Evolutionary conservation across 1,284 basidiomycete species (phyloP), one percentile per base, ranked within the genome.

Genomic region (Heterobasidion occidentale): DNA sequence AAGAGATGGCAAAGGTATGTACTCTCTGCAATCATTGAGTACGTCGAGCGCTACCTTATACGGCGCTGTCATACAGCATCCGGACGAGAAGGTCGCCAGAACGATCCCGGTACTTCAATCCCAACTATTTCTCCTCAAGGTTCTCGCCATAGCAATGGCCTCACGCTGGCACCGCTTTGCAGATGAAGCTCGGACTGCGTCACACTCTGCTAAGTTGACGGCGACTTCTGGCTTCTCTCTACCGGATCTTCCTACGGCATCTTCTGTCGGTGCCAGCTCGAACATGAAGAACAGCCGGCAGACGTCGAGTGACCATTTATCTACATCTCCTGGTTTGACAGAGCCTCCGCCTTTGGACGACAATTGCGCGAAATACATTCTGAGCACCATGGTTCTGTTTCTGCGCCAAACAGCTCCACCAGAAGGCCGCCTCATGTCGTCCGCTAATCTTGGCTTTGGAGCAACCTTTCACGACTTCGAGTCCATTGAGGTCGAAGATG

Each of bases 91-190:
- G 45, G 77, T 78, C 51, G 75, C 79, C 58, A 75, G 80, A 58
- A 77, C 84, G 0, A 75, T 90, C 27, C 87, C 92, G 60, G 80
- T 88, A 53, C 79, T 96, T 8, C 92, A 96, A 65, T 96, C 94
- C 0, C 92, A 96, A 68, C 77, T 97, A 1, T 93, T 93, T 64
- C 72, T 97, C 35, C 78, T 97, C 62, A 93, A 96, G 71, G 84
- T 96, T 46, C 73, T 98, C 17, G 81, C 88, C 38, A 79, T 80
- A 66, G 83, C 81, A 59, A 81, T 97, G 76, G 83, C 90, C 11
- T 85, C 89, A 20, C 86, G 90, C 50, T 94, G 90, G 89, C 72
- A 68, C 20, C 65, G 73, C 63, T 75, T 71, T 54, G 64, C 65
- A 11, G 74, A 74, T 14, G 67, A 68, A 51, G 67, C 68, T 15